phyloP scores from a whole-genome alignment of 106 monocot genomes.

The Chionographis japonica region DNA sequence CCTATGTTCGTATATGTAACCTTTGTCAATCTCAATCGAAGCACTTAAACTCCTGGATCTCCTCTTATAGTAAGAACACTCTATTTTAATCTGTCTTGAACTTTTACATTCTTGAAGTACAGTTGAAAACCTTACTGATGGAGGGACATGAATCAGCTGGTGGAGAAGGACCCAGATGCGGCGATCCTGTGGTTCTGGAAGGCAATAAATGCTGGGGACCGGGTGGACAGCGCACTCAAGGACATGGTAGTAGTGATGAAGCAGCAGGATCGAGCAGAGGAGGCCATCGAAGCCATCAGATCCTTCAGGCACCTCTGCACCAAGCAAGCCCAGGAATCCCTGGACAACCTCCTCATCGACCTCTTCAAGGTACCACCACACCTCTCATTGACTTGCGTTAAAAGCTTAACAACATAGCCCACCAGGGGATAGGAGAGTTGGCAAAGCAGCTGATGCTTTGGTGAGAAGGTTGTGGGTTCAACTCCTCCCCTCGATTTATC shows the following conservation, averaged over 20 bases:
- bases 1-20: too few relatives aligned
- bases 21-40: too few relatives aligned
- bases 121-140: not conserved
- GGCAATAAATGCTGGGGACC: constrained; percentile 66
- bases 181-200: constrained; percentile 81
- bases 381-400: not conserved
- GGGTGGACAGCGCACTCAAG: constrained; percentile 77
- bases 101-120: too few relatives aligned
- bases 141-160: constrained; percentile 36
- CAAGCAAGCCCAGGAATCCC: constrained; percentile 72
- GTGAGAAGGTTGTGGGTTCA: too few relatives aligned
- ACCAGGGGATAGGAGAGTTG: too few relatives aligned
- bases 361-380: constrained; percentile 53
- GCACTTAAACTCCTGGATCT: too few relatives aligned
- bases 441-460: too few relatives aligned
- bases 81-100: too few relatives aligned
- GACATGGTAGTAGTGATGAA: constrained; percentile 93
- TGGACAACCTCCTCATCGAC: constrained; percentile 84
- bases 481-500: too few relatives aligned
- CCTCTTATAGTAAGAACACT: too few relatives aligned
- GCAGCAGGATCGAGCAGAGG: constrained; percentile 57
- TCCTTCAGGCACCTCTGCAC: constrained; percentile 70
- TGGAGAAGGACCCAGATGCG: constrained; percentile 65
- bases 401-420: too few relatives aligned
- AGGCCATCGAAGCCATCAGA: constrained; percentile 73